phyloP scores from a whole-genome alignment of 2,329 filamentous ascomycete species.

The Colletotrichum neosansevieriae region DNA sequence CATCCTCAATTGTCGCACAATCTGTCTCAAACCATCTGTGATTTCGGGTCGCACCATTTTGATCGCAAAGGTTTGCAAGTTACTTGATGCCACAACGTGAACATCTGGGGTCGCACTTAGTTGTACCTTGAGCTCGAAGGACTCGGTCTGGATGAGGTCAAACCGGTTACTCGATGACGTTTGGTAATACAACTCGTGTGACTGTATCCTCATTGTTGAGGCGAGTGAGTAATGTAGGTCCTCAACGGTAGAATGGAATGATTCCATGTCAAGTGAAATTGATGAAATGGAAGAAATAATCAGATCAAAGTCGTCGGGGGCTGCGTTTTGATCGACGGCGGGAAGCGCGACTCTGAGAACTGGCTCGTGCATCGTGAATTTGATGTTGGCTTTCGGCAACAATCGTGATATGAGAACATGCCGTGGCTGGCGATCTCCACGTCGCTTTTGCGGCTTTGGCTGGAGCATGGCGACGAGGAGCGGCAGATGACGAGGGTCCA shows the following conservation, averaged over 20 bases:
- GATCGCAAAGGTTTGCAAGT: conserved; percentile 86
- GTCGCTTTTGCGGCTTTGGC: conserved; percentile 54
- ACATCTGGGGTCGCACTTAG: conserved; percentile 88
- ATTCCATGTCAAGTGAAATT: conserved; percentile 91
- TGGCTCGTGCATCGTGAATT: conserved; percentile 96
- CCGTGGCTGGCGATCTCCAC: conserved; percentile 47
- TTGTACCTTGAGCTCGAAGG: conserved; percentile 87
- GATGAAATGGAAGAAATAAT: conserved; percentile 96
- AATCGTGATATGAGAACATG: conserved; percentile 87
- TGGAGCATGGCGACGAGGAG: conserved; percentile 83
- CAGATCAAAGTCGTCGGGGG: conserved; percentile 88
- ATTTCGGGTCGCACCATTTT: conserved; percentile 94
- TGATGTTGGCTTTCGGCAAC: conserved; percentile 92
- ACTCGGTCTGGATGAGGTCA: conserved; percentile 88
- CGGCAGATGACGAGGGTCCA: conserved; percentile 92
- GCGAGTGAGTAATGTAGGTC: conserved; percentile 89
- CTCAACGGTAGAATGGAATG: conserved; percentile 88
- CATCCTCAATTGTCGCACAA: conserved; percentile 83
- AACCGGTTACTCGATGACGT: conserved; percentile 85
- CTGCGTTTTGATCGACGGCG: conserved; percentile 73
- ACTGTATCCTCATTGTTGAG: conserved; percentile 84
- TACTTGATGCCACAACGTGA: conserved; percentile 82
- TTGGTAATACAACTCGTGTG: conserved; percentile 94
- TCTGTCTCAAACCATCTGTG: conserved; percentile 90
- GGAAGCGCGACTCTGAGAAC: conserved; percentile 91